Conservation (phyloP, 2,329 filamentous ascomycete species). For the Dendrostoma leiphaemia region DNA sequence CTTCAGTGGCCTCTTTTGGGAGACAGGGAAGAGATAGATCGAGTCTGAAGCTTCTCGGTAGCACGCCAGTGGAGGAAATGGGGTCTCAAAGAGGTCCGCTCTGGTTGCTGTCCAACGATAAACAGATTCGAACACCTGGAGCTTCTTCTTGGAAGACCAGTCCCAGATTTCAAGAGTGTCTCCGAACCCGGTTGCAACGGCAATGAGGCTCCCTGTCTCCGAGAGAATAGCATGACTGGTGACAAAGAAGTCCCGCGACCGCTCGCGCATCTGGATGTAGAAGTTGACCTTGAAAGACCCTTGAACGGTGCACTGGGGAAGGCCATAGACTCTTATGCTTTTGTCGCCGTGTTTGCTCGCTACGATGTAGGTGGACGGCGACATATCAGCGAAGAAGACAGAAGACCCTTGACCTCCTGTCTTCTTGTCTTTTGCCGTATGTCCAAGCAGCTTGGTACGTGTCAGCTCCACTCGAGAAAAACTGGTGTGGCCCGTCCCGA, state of each 20-base stretch:
- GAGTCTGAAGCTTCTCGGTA: conserved; percentile 30
- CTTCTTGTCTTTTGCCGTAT: conserved; percentile 26
- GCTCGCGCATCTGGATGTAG: conserved; percentile 35
- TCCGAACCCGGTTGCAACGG: conserved; percentile 37
- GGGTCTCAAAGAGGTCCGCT: conserved; percentile 32
- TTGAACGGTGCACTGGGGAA: conserved; percentile 24
- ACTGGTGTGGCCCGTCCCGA: neutral
- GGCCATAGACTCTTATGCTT: conserved; percentile 27
- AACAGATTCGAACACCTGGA: conserved; percentile 36
- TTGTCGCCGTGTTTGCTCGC: conserved; percentile 33
- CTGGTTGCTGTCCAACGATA: conserved; percentile 37
- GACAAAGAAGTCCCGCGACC: conserved; percentile 41
- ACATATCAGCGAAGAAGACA: conserved; percentile 36
- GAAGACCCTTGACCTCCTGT: conserved; percentile 23
- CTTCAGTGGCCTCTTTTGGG: conserved; percentile 16
- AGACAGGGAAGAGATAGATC: conserved; percentile 33
- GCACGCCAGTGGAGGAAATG: conserved; percentile 32
- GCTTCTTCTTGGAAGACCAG: conserved; percentile 35
- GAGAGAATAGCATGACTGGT: conserved; percentile 40
- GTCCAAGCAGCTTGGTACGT: conserved; percentile 22
- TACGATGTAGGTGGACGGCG: conserved; percentile 30
- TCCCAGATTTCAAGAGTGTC: conserved; percentile 38
- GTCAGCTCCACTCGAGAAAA: neutral
- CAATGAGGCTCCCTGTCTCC: conserved; percentile 34
- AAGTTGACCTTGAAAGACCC: conserved; percentile 35